phyloP scores from a whole-genome alignment of 108 stramenopile species.

The Mayamaea pseudoterrestris region DNA sequence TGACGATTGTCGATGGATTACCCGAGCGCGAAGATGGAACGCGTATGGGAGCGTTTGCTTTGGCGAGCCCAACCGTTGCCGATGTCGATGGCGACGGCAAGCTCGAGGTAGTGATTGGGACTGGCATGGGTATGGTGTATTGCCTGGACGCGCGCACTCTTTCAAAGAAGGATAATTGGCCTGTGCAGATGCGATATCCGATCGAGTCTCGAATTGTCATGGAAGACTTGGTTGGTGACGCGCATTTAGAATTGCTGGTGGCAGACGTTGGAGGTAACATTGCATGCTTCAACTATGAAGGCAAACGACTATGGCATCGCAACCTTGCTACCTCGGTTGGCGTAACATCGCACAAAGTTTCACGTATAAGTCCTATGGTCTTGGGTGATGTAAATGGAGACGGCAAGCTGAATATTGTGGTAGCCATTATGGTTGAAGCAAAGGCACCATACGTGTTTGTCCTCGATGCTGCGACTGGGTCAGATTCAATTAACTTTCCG shows the following conservation, averaged over 20 bases:
- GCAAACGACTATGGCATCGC: conserved; percentile 60
- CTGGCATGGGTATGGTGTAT: conserved; percentile 71
- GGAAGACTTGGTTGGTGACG: conserved; percentile 66
- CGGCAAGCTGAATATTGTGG: conserved; percentile 49
- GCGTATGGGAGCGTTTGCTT: conserved; percentile 66
- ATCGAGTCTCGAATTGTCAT: conserved; percentile 62
- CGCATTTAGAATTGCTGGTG: conserved; percentile 66
- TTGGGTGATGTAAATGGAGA: conserved; percentile 72
- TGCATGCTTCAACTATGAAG: conserved; percentile 42
- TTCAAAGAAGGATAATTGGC: conserved; percentile 37
- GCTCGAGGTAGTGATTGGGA: conserved; percentile 57
- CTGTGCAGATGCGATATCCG: conserved; percentile 46
- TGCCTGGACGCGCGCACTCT: conserved; percentile 38
- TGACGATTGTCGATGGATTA: conserved; percentile 29
- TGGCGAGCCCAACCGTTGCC: conserved; percentile 52
- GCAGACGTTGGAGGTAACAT: conserved; percentile 66
- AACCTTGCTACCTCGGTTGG: conserved; percentile 42
- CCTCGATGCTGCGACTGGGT: conserved; percentile 38
- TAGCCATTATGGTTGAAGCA: conserved; percentile 22
- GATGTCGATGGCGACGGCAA: conserved; percentile 56
- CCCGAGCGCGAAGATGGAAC: conserved; percentile 23
- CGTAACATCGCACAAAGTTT: too few species aligned
- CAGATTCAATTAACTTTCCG: conserved; percentile 46
- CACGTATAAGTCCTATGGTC: conserved; percentile 55
- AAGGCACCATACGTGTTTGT: conserved; percentile 1